Evolutionary conservation across 1,284 basidiomycete genomes (phyloP), one percentile per base, ranked within the genome.

Genomic region (Apiotrichum sp.): DNA sequence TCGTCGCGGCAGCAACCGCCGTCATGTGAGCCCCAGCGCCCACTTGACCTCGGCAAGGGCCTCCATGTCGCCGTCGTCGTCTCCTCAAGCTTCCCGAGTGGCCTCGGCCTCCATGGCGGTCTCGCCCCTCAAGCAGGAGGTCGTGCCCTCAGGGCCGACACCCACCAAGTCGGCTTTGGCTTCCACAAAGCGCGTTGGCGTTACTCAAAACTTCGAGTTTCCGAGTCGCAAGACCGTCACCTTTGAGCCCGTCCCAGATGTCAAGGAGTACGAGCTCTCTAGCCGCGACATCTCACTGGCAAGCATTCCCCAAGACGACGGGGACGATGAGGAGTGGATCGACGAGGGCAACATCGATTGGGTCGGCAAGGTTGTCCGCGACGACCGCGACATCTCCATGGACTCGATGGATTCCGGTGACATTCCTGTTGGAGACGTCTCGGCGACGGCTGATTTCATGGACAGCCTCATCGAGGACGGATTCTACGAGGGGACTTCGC

Each of bases 231-330:
- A 92, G 75, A 93, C 86, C 0, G 93, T 96, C 47, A 90, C 86
- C 0, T 96, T 91, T 64, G 83, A 89, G 72, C 84, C 88, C 63
- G 81, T 84, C 7, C 89, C 89, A 62, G 89, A 95, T 63, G 89
- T 96, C 32, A 79, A 93, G 56, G 91, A 95, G 72, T 91, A 89
- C 69, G 86, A 89, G 57, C 76, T 80, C 14, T 83, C 85, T 44
- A 84, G 84, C 43, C 74, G 78, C n/a, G 76, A 78, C 22, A 78
- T 80, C 32, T 75, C 71, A 10, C 71, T 70, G 38, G 78, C 78
- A 34, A 72, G 67, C 43, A 69, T 70, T 45, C 65, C 68, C 9
- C 53, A 34, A 14, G 50, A 55, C 6, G 53, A 57, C 4, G 48
- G 13, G 34, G 47, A 52, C 29, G 66, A 65, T 43, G 67, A 71